These are phyloP conservation scores for Pseudocercospora musae DNA, from an alignment of 2,329 filamentous ascomycete species.

Conservation along the genomic window DNA sequence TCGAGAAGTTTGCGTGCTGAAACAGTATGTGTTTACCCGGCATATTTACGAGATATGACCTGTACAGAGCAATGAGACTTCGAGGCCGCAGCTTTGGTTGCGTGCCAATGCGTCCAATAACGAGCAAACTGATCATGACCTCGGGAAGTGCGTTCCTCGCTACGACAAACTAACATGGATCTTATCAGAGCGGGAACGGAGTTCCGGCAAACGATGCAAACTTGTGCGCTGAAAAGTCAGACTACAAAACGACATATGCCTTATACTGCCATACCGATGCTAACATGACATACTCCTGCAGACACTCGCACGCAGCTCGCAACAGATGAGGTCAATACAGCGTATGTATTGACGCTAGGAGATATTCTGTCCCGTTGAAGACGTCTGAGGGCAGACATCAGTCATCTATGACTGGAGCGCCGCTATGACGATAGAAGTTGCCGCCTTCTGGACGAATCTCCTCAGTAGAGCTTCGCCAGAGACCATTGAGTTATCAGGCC, in stretches of 20 bases:
- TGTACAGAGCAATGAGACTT: background rate
- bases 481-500: background rate
- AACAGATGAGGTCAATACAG: too few relatives aligned
- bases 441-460: background rate
- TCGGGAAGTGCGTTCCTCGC: background rate
- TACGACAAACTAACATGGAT: background rate
- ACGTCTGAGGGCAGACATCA: too few relatives aligned
- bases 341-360: too few relatives aligned
- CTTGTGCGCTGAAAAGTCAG: background rate
- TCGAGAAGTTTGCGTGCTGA: background rate
- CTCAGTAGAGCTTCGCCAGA: background rate
- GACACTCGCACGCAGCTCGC: too few relatives aligned
- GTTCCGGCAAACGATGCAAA: background rate
- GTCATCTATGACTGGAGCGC: too few relatives aligned
- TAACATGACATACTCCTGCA: background rate
- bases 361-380: too few relatives aligned
- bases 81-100: background rate
- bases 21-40: background rate
- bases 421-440: background rate
- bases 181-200: background rate
- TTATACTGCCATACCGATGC: background rate
- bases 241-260: background rate
- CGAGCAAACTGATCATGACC: background rate
- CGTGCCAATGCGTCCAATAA: background rate
- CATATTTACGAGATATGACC: background rate